Conservation (phyloP, 2,329 filamentous ascomycete species). For the Paracorniculantispora psalliotae region DNA sequence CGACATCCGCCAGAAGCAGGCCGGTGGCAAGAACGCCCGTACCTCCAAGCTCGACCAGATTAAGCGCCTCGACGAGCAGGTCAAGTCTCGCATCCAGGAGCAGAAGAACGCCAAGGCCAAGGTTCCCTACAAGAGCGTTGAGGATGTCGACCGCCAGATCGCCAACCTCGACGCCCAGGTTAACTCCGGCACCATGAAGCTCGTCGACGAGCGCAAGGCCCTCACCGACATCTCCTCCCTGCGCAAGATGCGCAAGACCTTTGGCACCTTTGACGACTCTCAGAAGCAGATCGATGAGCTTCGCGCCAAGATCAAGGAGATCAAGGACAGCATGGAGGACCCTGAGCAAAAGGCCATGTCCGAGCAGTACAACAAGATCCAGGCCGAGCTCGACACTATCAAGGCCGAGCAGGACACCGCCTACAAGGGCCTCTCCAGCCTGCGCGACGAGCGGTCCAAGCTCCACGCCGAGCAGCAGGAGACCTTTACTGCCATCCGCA, state of each 20-base stretch:
- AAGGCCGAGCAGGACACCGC: constrained; percentile 89
- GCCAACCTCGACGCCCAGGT: constrained; percentile 76
- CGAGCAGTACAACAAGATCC: constrained; percentile 79
- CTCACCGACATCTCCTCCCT: constrained; percentile 76
- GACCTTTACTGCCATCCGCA: constrained; percentile 75
- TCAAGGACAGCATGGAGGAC: constrained; percentile 86
- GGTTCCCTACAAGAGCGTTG: constrained; percentile 77
- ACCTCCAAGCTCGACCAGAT: constrained; percentile 79
- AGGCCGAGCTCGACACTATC: constrained; percentile 82
- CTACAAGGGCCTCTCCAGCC: constrained; percentile 78
- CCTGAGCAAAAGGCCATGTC: constrained; percentile 84
- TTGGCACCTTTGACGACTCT: constrained; percentile 74
- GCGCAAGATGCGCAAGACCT: constrained; percentile 87
- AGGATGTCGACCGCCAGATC: constrained; percentile 84
- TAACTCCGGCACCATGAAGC: constrained; percentile 83
- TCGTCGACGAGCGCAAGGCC: constrained; percentile 96
- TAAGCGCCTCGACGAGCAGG: constrained; percentile 82
- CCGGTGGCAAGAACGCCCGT: constrained; percentile 77
- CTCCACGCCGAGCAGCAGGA: constrained; percentile 81
- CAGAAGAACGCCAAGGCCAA: constrained; percentile 81
- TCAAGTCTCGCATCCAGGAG: constrained; percentile 79
- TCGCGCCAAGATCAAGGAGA: constrained; percentile 80
- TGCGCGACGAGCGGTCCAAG: constrained; percentile 81
- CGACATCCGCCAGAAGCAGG: constrained; percentile 82
- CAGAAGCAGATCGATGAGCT: constrained; percentile 88